A percentile compares a stretch with the other conserved stretches of the same genome.
phyloP scores from a whole-genome alignment of 2,329 filamentous ascomycete genomes.

The Xylaria sp. region DNA sequence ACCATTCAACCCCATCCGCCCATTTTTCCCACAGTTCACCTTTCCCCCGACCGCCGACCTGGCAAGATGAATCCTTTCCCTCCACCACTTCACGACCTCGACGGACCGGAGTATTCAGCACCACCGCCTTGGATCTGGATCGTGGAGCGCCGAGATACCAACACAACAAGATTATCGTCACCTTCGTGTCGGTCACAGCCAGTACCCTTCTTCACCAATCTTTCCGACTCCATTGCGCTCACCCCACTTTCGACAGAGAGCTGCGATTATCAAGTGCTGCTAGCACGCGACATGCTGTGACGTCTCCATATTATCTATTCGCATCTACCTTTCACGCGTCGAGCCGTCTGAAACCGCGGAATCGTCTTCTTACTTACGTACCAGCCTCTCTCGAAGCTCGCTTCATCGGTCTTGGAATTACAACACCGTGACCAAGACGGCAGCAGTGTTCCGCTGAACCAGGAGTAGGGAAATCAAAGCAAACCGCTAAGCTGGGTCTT shows the following conservation, averaged over 20 bases:
- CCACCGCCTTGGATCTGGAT: neutral
- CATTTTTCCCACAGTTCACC: conserved; percentile 29
- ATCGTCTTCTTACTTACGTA: neutral
- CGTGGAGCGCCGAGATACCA: neutral
- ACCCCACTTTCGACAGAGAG: neutral
- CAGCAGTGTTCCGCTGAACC: conserved; percentile 5
- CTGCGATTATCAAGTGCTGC: neutral
- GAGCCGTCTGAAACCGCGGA: neutral
- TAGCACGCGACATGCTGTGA: conserved; percentile 18
- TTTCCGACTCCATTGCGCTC: neutral
- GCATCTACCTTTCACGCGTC: neutral
- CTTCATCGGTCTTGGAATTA: neutral
- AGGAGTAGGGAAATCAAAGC: too few relatives aligned
- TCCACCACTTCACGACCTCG: conserved; percentile 11
- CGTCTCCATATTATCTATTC: neutral
- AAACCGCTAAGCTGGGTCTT: conserved; percentile 21
- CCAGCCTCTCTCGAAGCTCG: neutral
- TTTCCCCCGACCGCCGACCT: conserved; percentile 18
- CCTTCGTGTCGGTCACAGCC: neutral
- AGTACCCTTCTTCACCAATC: neutral
- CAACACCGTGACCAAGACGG: neutral
- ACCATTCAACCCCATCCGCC: conserved; percentile 26
- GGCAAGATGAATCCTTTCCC: conserved; percentile 18
- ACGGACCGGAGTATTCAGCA: conserved; percentile 10
- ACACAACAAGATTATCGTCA: too few relatives aligned